Evolutionary conservation across 1,284 basidiomycete genomes (phyloP), one percentile per base, ranked within the genome.

Genomic region (Heterobasidion parviporum): DNA sequence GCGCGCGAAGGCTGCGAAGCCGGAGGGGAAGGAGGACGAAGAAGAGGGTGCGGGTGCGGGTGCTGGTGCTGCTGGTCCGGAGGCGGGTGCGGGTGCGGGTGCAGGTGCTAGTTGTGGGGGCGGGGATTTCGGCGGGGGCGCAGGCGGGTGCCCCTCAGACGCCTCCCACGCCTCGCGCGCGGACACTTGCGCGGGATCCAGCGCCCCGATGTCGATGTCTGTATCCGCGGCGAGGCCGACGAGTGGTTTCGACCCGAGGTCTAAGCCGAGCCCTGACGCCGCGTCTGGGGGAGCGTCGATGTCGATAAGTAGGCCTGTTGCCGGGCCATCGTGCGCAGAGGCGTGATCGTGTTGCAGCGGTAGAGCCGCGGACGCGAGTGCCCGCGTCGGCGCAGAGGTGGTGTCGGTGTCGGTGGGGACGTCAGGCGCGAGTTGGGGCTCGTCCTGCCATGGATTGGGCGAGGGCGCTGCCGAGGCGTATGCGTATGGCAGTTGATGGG

Each of bases 1-100:
- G 41, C 81, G 79, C 1, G 87, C 85, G 50, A 89, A 65, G 1
- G 83, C 76, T 18, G 83, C 78, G 26, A 26, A 9, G 18, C 87
- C 70, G 1, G 84, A 80, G 0, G 84, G 73, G 56, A 87, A 85
- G 18, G 79, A 62, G 20, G 70, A 62, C 14, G 68, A 60, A n/a
- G 73, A 64, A 68, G 61, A 6, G 69, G 57, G 16, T 60, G 53
- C 8, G 56, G 63, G 38, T 20, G 32, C 49, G 43, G 54, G 47
- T 35, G 14, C 33, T 48, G n/a, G 38, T 18, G 18, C n/a, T n/a
- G n/a, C n/a, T n/a, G n/a, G n/a, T n/a, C n/a, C n/a, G n/a, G n/a
- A n/a, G n/a, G n/a, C 18, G 2, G 47, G 44, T 44, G 52, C 52
- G 3, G 26, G 7, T 8, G 46, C n/a, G 1, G 46, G 16, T 10